Conservation (phyloP, 2,329 filamentous ascomycete species). For the Colletotrichum caudatum region DNA sequence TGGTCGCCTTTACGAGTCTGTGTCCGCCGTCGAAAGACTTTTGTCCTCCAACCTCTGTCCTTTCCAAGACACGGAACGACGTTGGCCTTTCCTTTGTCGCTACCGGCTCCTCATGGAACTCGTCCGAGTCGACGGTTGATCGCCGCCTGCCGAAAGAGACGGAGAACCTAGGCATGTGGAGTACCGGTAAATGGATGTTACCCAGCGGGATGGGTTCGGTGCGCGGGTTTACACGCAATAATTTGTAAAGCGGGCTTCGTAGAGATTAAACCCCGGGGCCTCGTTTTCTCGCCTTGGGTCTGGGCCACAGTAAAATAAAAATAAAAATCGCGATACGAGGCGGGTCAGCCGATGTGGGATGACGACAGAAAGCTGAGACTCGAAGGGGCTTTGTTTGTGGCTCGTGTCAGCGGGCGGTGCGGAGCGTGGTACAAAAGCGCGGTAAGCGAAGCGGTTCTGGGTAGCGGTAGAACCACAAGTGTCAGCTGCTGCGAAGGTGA, state of each 20-base stretch:
- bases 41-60: conserved; percentile 58
- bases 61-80: conserved; percentile 71
- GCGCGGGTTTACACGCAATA: conserved; percentile 23
- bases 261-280: conserved; percentile 11
- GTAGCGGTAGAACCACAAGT: conserved; percentile 17
- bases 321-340: conserved; percentile 35
- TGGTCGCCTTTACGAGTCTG: conserved; percentile 55
- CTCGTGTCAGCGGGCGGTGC: conserved; percentile 38
- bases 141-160: conserved; percentile 71
- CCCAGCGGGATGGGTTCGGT: conserved; percentile 25
- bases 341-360: conserved; percentile 41
- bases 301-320: conserved; percentile 18
- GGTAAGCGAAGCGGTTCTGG: conserved; percentile 33
- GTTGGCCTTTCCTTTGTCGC: conserved; percentile 51
- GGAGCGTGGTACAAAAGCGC: conserved; percentile 23
- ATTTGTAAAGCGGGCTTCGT: conserved; percentile 9
- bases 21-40: conserved; percentile 66
- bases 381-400: conserved; percentile 38
- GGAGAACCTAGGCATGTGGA: conserved; percentile 73
- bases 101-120: conserved; percentile 63
- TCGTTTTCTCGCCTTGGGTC: conserved; percentile 24
- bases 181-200: conserved; percentile 45
- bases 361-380: conserved; percentile 40
- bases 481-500: conserved; percentile 26
- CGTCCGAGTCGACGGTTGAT: conserved; percentile 67